phyloP scores from a whole-genome alignment of 108 stramenopile genomes.

The Pinguiococcus pyrenoidosus region DNA sequence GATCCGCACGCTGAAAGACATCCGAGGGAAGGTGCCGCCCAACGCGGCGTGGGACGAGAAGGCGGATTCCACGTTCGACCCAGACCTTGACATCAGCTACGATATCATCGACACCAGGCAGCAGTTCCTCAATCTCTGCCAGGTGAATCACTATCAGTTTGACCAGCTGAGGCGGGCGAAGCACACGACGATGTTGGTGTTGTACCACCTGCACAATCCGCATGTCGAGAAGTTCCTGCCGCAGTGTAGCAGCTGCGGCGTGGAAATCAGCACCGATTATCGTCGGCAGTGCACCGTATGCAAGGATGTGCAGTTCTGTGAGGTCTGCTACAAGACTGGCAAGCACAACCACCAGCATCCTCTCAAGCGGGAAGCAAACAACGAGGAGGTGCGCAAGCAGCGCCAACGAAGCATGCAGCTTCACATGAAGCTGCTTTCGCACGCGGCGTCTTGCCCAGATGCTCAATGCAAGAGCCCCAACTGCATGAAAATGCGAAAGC shows the following conservation, averaged over 20 bases:
- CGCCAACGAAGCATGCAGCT: slow-evolving; percentile 74
- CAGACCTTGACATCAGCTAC: slow-evolving; percentile 51
- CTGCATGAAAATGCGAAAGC: slow-evolving; percentile 97
- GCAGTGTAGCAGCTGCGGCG: slow-evolving; percentile 13
- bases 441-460: slow-evolving; percentile 72
- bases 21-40: no score
- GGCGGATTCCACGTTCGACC: slow-evolving; percentile 40
- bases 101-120: slow-evolving; percentile 75
- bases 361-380: no score
- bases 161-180: slow-evolving; percentile 90
- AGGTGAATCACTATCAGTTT: slow-evolving; percentile 96
- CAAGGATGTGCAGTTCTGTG: neutral
- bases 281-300: neutral
- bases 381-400: slow-evolving; percentile 77
- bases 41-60: neutral
- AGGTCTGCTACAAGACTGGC: neutral
- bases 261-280: slow-evolving; percentile 16
- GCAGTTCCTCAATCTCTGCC: slow-evolving; percentile 77
- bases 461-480: slow-evolving; percentile 76
- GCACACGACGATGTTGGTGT: slow-evolving; percentile 96
- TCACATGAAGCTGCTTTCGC: slow-evolving; percentile 88
- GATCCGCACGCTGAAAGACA: no score
- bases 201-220: slow-evolving; percentile 81
- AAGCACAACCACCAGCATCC: no score
- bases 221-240: slow-evolving; percentile 28